Conservation (phyloP, 257 asterid genomes). For the Lavandula angustifolia region DNA sequence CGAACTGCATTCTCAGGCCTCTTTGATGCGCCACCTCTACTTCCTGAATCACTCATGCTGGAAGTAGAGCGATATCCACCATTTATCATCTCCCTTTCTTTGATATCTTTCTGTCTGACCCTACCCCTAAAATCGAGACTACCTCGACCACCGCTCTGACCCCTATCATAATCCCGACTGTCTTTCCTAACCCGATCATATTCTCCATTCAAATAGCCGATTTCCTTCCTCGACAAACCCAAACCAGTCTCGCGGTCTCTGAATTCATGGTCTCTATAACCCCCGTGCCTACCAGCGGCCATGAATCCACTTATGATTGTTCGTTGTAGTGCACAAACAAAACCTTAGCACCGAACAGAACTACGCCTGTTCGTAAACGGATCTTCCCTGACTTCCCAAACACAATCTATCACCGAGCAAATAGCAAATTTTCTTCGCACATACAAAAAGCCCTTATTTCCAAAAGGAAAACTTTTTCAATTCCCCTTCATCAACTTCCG, state of each 20-base stretch:
- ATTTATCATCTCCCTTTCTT: slow-evolving; percentile 51
- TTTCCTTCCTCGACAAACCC: slow-evolving; percentile 49
- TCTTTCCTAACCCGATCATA: slow-evolving; percentile 49
- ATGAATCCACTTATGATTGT: slow-evolving; percentile 32
- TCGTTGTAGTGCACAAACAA: slow-evolving; percentile 3
- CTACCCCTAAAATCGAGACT: slow-evolving; percentile 42
- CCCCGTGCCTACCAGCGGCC: slow-evolving; percentile 84
- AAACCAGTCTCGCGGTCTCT: slow-evolving; percentile 60
- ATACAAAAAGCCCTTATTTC: slow-evolving; percentile 14
- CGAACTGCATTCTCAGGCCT: slow-evolving; percentile 34
- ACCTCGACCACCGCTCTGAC: slow-evolving; percentile 36
- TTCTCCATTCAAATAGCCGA: slow-evolving; percentile 48
- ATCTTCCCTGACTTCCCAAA: slow-evolving; percentile 29
- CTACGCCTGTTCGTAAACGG: slow-evolving; percentile 4
- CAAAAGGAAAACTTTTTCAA: background rate
- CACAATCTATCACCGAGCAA: slow-evolving; percentile 19
- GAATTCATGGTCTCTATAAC: slow-evolving; percentile 60
- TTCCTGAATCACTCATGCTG: slow-evolving; percentile 55
- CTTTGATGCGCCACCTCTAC: slow-evolving; percentile 43
- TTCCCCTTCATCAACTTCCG: background rate
- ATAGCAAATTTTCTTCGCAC: background rate
- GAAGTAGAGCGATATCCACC: slow-evolving; percentile 48
- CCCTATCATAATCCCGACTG: slow-evolving; percentile 44
- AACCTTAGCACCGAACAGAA: slow-evolving; percentile 28
- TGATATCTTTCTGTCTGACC: slow-evolving; percentile 59